These are phyloP conservation scores for Ceratopteris richardii DNA, from an alignment of 75 land plant species.

Conservation along the genomic window DNA sequence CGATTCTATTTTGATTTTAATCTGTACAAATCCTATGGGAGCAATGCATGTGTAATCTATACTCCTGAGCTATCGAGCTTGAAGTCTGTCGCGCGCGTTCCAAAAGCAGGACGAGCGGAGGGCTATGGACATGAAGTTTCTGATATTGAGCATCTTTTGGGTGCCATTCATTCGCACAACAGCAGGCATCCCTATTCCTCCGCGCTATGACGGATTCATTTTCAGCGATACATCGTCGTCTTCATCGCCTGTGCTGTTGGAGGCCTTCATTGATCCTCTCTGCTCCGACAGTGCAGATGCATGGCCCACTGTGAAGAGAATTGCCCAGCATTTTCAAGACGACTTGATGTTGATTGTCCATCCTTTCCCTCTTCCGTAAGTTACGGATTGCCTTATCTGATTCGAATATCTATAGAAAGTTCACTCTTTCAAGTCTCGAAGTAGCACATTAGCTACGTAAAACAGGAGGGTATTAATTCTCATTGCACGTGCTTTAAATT, in stretches of 20 bases:
- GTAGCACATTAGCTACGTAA: too few species aligned
- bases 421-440: too few species aligned
- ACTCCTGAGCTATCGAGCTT: too few species aligned
- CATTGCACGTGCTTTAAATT: too few species aligned
- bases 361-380: constrained; percentile 81
- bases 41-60: too few species aligned
- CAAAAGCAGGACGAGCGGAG: too few species aligned
- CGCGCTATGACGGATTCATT: constrained; percentile 67
- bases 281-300: constrained; percentile 80
- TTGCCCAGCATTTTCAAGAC: constrained; percentile 27
- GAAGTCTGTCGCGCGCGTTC: too few species aligned
- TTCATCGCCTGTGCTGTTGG: constrained; percentile 39
- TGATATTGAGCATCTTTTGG: neutral
- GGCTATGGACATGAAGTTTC: constrained; percentile 8
- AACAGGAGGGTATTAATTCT: too few species aligned
- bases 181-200: constrained; percentile 37
- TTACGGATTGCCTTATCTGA: too few species aligned
- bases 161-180: neutral
- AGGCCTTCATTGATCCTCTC: constrained; percentile 88
- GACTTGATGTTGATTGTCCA: constrained; percentile 57
- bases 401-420: too few species aligned
- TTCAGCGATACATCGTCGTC: constrained; percentile 17
- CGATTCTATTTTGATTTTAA: too few species aligned
- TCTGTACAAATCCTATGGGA: too few species aligned
- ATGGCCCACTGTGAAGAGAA: constrained; percentile 76